Percentiles rank a stretch among this genome's conserved stretches.
These are phyloP conservation scores for Usnea hakonensis DNA, from an alignment of 495 filamentous ascomycete species.

Conservation along the genomic window DNA sequence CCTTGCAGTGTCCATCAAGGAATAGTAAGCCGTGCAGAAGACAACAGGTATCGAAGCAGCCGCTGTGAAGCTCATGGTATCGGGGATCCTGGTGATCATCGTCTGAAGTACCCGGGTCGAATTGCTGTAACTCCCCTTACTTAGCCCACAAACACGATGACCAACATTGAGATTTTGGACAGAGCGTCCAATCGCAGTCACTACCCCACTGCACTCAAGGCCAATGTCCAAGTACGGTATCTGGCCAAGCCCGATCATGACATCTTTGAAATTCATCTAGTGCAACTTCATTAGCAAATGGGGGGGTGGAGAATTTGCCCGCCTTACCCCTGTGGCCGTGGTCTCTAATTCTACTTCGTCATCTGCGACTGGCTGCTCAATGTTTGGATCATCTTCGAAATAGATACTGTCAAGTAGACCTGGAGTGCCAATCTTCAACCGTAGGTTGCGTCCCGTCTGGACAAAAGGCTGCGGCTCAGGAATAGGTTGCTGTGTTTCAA, in stretches of 20 bases:
- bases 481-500: no score
- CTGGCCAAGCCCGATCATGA: constrained; percentile 34
- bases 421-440: constrained; percentile 9
- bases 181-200: constrained; percentile 15
- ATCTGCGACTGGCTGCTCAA: constrained; percentile 14
- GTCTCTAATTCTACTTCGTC: constrained; percentile 32
- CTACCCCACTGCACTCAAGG: constrained; percentile 31
- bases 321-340: constrained; percentile 25
- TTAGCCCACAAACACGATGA: constrained; percentile 20
- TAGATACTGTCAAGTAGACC: constrained; percentile 25
- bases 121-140: constrained; percentile 24
- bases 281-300: no score
- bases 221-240: constrained; percentile 27
- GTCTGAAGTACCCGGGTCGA: not conserved
- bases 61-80: constrained; percentile 19
- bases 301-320: no score
- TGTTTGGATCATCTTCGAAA: constrained; percentile 29
- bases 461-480: not conserved
- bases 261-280: constrained; percentile 37
- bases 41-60: constrained; percentile 19
- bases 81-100: constrained; percentile 22
- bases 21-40: constrained; percentile 21
- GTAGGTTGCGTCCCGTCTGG: constrained; percentile 2
- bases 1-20: constrained; percentile 22
- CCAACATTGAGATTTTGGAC: constrained; percentile 8